phyloP scores from a whole-genome alignment of 2,329 filamentous ascomycete genomes.

The Colletotrichum tropicale region DNA sequence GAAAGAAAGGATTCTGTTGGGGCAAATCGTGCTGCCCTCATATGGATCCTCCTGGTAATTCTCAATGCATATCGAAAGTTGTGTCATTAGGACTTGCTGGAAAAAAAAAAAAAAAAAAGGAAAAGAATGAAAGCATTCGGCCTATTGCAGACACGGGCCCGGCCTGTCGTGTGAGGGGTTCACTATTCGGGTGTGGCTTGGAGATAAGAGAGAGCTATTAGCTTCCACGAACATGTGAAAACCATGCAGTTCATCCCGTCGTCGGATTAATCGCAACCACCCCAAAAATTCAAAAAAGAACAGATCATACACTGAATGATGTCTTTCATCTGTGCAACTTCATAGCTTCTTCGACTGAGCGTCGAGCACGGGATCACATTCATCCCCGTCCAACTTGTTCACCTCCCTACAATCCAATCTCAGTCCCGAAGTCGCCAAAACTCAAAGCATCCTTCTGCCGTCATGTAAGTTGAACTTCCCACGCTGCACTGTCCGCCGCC shows the following conservation, averaged over 20 bases:
- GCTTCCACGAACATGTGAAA: constrained; percentile 10
- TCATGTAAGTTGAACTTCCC: not conserved
- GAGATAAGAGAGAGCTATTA: not conserved
- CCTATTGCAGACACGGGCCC: not conserved
- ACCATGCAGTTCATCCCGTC: not conserved
- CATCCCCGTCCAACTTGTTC: not conserved
- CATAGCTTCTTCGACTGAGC: not conserved
- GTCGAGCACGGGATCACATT: not conserved
- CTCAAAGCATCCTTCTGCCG: not conserved
- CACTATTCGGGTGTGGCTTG: not conserved
- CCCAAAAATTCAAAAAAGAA: not conserved
- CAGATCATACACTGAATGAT: not conserved
- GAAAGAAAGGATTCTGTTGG: not conserved
- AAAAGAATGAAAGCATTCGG: not conserved
- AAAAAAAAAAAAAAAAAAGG: too few species aligned
- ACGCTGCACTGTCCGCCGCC: not conserved
- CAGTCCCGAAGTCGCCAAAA: not conserved
- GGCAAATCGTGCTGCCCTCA: not conserved
- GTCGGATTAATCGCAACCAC: not conserved
- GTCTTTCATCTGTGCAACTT: not conserved
- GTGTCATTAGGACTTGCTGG: not conserved
- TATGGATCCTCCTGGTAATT: accelerated
- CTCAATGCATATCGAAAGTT: not conserved
- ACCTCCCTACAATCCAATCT: not conserved
- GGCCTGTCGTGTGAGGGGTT: not conserved